These are phyloP conservation scores for Epichloe glyceriae DNA, from an alignment of 2,329 filamentous ascomycete species.

Conservation along the genomic window DNA sequence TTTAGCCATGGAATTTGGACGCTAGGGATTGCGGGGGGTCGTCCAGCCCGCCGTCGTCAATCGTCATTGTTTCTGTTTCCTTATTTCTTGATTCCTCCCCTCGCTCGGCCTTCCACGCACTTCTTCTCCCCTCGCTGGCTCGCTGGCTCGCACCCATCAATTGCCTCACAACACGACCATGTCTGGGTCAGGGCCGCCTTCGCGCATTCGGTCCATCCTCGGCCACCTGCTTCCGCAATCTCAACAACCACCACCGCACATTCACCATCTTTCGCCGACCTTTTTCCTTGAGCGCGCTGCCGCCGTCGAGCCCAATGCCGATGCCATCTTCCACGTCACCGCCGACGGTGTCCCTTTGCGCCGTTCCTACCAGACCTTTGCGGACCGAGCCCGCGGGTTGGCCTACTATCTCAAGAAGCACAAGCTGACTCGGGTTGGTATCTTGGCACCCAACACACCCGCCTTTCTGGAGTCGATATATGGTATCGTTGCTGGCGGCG, in stretches of 20 bases:
- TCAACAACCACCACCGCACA: slow-evolving; percentile 39
- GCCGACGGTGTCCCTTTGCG: slow-evolving; percentile 61
- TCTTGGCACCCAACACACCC: slow-evolving; percentile 84
- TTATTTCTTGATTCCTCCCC: not conserved
- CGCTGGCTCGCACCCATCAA: not conserved
- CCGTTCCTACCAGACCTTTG: slow-evolving; percentile 67
- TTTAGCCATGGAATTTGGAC: too few species aligned
- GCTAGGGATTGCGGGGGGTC: too few species aligned
- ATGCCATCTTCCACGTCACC: slow-evolving; percentile 77
- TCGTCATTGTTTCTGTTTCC: too few species aligned
- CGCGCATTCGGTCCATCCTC: slow-evolving; percentile 46
- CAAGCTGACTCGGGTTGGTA: slow-evolving; percentile 62
- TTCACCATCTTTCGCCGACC: slow-evolving; percentile 75
- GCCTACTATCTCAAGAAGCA: slow-evolving; percentile 77
- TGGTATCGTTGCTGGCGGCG: slow-evolving; percentile 71
- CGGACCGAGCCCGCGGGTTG: slow-evolving; percentile 74
- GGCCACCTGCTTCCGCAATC: slow-evolving; percentile 32
- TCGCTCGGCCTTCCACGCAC: too few species aligned
- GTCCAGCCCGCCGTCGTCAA: too few species aligned
- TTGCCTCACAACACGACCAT: slow-evolving; percentile 27
- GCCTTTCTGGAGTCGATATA: slow-evolving; percentile 87
- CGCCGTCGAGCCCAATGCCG: slow-evolving; percentile 71
- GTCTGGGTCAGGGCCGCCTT: slow-evolving; percentile 50
- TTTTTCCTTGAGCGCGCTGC: slow-evolving; percentile 79
- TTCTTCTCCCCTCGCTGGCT: too few species aligned